Evolutionary conservation across 371 early-diverging fungal species (phyloP).

Genomic region (Chytridium lagenaria): DNA sequence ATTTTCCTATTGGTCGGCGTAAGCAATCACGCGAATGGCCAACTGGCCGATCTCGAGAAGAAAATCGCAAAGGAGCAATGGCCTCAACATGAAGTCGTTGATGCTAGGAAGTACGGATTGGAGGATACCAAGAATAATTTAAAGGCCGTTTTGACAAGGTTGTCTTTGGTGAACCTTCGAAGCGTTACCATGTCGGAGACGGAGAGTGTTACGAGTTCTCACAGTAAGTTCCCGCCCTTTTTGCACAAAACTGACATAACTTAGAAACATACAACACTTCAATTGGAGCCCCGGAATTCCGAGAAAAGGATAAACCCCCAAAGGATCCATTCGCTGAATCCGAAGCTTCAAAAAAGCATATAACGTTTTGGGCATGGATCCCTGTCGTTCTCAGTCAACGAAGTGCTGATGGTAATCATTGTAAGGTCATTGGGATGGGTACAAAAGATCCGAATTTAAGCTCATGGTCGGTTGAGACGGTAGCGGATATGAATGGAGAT

Average conservation of each 20-base stretch:
- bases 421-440: conserved; percentile 3
- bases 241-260: not conserved
- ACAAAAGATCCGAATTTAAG: not conserved
- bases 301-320: not conserved
- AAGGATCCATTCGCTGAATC: not conserved
- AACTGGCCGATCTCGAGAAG: not conserved
- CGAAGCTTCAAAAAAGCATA: not conserved
- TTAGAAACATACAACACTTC: not conserved
- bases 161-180: no score
- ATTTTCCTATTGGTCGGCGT: not conserved
- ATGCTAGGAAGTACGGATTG: not conserved
- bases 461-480: not conserved
- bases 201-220: conserved; percentile 1
- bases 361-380: conserved; percentile 11
- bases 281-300: not conserved
- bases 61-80: conserved; percentile 9
- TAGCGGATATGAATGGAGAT: not conserved
- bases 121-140: not conserved
- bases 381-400: conserved; percentile 9
- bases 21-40: not conserved
- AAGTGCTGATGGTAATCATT: not conserved
- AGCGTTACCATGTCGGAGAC: no score
- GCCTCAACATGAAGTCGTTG: not conserved
- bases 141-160: not conserved
- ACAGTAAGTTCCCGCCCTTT: not conserved